A percentile compares a stretch with the other conserved stretches of the same genome.
Evolutionary conservation across 495 filamentous ascomycete species (phyloP).

Genomic region (Daldinia concentrica): DNA sequence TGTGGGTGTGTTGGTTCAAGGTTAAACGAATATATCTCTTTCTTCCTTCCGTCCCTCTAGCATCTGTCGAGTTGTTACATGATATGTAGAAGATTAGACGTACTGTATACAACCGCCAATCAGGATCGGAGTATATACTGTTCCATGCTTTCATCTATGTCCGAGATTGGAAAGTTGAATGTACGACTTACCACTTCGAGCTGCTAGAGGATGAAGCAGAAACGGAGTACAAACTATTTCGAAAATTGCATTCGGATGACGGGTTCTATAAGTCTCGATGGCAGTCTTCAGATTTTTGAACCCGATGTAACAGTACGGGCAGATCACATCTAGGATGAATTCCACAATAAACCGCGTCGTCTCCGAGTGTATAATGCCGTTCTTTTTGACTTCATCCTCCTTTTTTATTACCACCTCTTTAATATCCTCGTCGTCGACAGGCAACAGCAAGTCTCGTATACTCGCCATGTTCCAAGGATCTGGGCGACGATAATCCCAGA

Average conservation of each 20-base stretch:
- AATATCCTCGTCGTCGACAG: not conserved
- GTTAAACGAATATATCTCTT: too few relatives aligned
- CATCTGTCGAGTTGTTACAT: not conserved
- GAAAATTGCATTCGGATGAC: conserved; percentile 69
- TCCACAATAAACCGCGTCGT: conserved; percentile 68
- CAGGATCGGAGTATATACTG: not conserved
- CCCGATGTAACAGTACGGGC: conserved; percentile 88
- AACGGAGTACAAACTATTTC: conserved; percentile 76
- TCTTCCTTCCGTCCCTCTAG: not conserved
- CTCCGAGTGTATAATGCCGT: conserved; percentile 6
- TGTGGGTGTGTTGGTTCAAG: too few relatives aligned
- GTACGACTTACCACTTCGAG: conserved; percentile 34
- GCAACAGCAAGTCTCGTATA: conserved; percentile 27
- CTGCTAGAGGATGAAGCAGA: conserved; percentile 73
- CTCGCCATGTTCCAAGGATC: conserved; percentile 23
- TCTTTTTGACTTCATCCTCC: not conserved
- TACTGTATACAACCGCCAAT: not conserved
- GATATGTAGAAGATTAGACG: not conserved
- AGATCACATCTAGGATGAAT: conserved; percentile 80
- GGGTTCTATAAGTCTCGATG: conserved; percentile 66
- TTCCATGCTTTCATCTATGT: not conserved
- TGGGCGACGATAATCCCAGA: not conserved
- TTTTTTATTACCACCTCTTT: not conserved
- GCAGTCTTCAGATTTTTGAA: conserved; percentile 74
- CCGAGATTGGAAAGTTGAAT: not conserved